Evolutionary conservation across 2,329 filamentous ascomycete species (phyloP), one percentile per base, ranked within the genome.

Genomic region (Didymella glomerata): DNA sequence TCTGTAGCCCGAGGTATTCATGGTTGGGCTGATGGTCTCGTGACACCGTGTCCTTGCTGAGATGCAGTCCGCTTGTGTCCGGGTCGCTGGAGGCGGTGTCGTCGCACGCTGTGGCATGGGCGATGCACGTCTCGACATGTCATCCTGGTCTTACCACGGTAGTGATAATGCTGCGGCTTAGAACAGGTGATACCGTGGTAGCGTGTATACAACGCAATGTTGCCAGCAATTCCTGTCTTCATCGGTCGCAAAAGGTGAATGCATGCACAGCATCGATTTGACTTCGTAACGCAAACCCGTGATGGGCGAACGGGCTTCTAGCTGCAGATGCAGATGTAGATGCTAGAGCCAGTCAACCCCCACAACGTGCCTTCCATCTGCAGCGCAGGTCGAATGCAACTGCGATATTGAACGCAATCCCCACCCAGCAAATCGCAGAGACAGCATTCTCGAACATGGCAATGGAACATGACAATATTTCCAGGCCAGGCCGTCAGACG

Each of bases 81-180:
- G 7, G 55, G 32, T 41, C 47, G 24, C 50, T 49, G 50, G 50
- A 50, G 49, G 56, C 56, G 50, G 56, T 59, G 56, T 54, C 49
- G 49, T 45, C n/a, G 45, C 46, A 40, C n/a, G 44, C 50, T 22
- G 34, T 28, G 41, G 48, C 14, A 25, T 40, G 36, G 18, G 7
- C 41, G 55, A 48, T 20, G 47, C 47, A 41, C 9, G 20, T 27
- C 20, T 10, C 16, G 55, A 18, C 36, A 42, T 28, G 54, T 18
- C 16, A 53, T 53, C 41, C 42, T 6, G 25, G 54, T 51, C 22
- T 13, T 25, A 36, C 41, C n/a, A n/a, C n/a, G n/a, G n/a, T n/a
- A n/a, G n/a, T n/a, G n/a, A n/a, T n/a, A n/a, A n/a, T 5, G 48
- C 36, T 5, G 18, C 20, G 47, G 41, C 40, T 47, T 25, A 42